These are phyloP conservation scores for Aspergillus sp. DNA, from an alignment of 2,329 filamentous ascomycete species.

Conservation along the genomic window DNA sequence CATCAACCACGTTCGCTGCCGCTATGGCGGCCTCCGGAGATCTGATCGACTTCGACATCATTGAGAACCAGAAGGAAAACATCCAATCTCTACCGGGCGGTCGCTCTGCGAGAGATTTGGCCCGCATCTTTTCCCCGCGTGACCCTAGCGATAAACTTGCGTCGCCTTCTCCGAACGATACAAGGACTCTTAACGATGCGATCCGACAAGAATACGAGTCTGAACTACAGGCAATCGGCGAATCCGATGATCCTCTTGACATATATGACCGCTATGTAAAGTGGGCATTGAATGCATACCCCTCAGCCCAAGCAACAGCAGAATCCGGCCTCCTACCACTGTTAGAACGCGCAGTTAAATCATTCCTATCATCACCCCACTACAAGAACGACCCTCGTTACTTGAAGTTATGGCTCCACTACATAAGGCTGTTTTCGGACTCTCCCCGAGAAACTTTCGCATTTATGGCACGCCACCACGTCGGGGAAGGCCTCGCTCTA, in stretches of 20 bases:
- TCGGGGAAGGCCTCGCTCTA: constrained; percentile 82
- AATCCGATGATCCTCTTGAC: constrained; percentile 93
- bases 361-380: constrained; percentile 78
- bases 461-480: constrained; percentile 82
- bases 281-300: constrained; percentile 95
- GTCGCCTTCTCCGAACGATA: constrained; percentile 69
- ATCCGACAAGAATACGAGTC: constrained; percentile 82
- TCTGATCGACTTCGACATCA: constrained; percentile 73
- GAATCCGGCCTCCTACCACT: constrained; percentile 86
- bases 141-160: constrained; percentile 52
- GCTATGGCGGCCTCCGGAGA: constrained; percentile 44
- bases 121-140: constrained; percentile 63
- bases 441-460: constrained; percentile 90
- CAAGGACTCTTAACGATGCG: constrained; percentile 73
- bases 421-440: constrained; percentile 90
- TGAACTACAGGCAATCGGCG: constrained; percentile 73
- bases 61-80: constrained; percentile 97
- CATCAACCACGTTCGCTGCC: constrained; percentile 28
- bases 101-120: constrained; percentile 84
- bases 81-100: constrained; percentile 89
- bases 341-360: constrained; percentile 88
- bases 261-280: constrained; percentile 95
- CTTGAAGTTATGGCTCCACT: constrained; percentile 88
- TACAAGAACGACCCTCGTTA: constrained; percentile 97
- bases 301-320: constrained; percentile 85